Evolutionary conservation across 805 yeast genomes (phyloP).

Genomic region (Lipomyces yamadae): DNA sequence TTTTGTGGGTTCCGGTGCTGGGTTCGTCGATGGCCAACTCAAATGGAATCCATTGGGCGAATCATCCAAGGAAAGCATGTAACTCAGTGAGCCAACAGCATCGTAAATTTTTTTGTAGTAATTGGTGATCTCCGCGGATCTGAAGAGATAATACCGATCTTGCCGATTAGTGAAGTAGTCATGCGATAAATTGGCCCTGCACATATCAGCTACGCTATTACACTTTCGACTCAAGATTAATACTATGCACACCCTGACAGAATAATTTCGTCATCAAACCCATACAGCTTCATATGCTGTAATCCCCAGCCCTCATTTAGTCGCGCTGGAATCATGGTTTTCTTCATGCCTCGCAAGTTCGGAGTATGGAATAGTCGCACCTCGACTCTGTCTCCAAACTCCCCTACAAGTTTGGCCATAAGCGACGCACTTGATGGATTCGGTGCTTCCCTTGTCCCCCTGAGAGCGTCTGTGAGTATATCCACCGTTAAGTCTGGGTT

Average conservation of each 20-base stretch:
- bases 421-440: conserved; percentile 74
- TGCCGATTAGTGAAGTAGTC: conserved; percentile 96
- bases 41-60: conserved; percentile 58
- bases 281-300: conserved; percentile 97
- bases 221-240: neutral
- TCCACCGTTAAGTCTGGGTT: conserved; percentile 70
- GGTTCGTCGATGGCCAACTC: conserved; percentile 72
- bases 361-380: conserved; percentile 91
- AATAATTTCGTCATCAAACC: conserved; percentile 87
- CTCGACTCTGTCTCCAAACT: conserved; percentile 68
- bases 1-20: conserved; percentile 63
- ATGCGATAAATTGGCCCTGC: conserved; percentile 75
- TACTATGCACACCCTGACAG: conserved; percentile 59
- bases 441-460: conserved; percentile 95
- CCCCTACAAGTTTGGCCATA: conserved; percentile 65
- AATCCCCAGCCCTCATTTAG: conserved; percentile 89
- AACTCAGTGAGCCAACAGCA: conserved; percentile 72
- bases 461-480: conserved; percentile 80
- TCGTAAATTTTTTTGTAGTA: conserved; percentile 75
- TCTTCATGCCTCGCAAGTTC: conserved; percentile 68
- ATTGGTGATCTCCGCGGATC: conserved; percentile 60
- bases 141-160: conserved; percentile 84
- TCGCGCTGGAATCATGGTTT: conserved; percentile 72
- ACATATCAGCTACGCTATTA: neutral
- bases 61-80: conserved; percentile 58